Conservation (phyloP, 331 rosid species). For the Acacia pycnantha region DNA sequence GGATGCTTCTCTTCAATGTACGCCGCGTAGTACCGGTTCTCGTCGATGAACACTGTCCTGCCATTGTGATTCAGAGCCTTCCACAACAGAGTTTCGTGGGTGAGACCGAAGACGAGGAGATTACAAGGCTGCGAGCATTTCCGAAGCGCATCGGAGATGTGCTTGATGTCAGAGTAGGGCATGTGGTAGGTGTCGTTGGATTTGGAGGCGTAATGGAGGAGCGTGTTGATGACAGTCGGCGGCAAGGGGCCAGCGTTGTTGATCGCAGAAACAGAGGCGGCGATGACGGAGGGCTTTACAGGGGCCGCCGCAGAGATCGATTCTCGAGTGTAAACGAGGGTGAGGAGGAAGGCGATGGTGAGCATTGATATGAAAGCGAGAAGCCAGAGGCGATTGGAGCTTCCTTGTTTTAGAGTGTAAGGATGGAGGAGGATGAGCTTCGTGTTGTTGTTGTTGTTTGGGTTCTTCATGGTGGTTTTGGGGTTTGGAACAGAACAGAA, state of each 20-base stretch:
- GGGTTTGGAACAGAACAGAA: background rate
- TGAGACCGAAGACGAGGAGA: conserved; percentile 70
- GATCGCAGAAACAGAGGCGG: conserved; percentile 11
- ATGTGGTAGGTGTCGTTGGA: conserved; percentile 72
- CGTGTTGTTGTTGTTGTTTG: conserved; percentile 46
- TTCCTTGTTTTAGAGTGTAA: conserved; percentile 78
- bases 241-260: conserved; percentile 37
- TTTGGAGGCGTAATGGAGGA: conserved; percentile 61
- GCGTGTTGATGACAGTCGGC: conserved; percentile 66
- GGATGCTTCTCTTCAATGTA: conserved; percentile 73
- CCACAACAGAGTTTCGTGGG: conserved; percentile 79
- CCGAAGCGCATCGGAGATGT: conserved; percentile 61
- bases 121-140: conserved; percentile 69
- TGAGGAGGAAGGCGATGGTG: conserved; percentile 65
- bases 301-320: conserved; percentile 26
- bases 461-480: conserved; percentile 55
- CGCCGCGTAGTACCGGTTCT: conserved; percentile 77
- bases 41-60: conserved; percentile 72
- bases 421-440: conserved; percentile 86
- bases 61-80: conserved; percentile 74
- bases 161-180: conserved; percentile 63
- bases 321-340: conserved; percentile 62
- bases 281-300: conserved; percentile 16
- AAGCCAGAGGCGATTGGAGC: conserved; percentile 73
- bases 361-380: conserved; percentile 56